Conservation (phyloP, 805 yeast species). For the Komagataella phaffii region DNA sequence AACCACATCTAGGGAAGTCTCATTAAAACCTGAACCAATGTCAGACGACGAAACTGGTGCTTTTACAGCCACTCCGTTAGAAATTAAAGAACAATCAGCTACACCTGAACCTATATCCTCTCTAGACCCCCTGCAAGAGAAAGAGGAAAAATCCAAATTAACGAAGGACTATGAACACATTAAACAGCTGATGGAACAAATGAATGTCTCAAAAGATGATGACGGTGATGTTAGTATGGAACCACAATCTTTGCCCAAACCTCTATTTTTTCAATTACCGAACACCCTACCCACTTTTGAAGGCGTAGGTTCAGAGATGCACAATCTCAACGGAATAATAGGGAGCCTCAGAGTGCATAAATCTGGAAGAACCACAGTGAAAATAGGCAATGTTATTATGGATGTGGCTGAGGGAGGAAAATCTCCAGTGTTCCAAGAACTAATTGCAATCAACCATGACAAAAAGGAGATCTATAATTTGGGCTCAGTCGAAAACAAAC, state of each 20-base stretch:
- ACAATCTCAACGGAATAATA: conserved; percentile 37
- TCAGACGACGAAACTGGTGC: neutral
- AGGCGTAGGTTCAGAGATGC: conserved; percentile 4
- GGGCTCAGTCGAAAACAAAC: conserved; percentile 43
- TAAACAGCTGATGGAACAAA: neutral
- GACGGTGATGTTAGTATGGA: neutral
- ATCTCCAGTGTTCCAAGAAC: conserved; percentile 59
- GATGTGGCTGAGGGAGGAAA: conserved; percentile 65
- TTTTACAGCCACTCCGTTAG: neutral
- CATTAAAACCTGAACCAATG: conserved; percentile 9
- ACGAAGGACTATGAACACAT: conserved; percentile 26
- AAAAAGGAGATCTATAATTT: conserved; percentile 29
- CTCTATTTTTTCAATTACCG: conserved; percentile 18
- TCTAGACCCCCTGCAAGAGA: conserved; percentile 16
- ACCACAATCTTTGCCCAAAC: neutral
- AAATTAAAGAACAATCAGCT: neutral
- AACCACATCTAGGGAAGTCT: conserved; percentile 11
- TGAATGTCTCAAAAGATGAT: conserved; percentile 1
- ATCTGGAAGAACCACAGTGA: conserved; percentile 71
- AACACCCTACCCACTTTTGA: conserved; percentile 12
- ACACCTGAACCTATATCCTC: conserved; percentile 1
- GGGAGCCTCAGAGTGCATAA: conserved; percentile 69
- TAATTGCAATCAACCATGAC: conserved; percentile 29
- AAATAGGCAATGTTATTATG: conserved; percentile 55
- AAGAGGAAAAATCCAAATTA: conserved; percentile 20